These are phyloP conservation scores for Elongisporangium anandrum DNA, from an alignment of 352 stramenopile species.

Conservation along the genomic window DNA sequence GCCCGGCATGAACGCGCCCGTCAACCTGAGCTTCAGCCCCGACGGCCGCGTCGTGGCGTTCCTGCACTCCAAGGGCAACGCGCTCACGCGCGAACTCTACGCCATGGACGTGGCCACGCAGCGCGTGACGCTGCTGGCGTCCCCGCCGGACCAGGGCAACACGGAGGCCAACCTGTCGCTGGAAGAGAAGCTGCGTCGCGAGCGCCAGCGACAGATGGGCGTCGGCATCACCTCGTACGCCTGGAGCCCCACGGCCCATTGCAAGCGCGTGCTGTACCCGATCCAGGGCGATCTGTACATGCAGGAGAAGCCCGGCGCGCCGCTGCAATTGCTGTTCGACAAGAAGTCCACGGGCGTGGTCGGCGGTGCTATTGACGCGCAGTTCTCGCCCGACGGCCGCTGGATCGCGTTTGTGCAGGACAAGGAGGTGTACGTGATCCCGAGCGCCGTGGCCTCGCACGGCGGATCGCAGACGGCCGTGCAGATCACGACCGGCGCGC, in stretches of 20 bases:
- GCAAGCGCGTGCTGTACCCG: constrained; percentile 85
- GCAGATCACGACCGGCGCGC: constrained; percentile 75
- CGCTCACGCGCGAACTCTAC: constrained; percentile 84
- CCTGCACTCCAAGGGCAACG: constrained; percentile 76
- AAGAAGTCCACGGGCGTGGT: constrained; percentile 65
- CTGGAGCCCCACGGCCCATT: constrained; percentile 58
- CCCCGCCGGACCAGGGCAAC: constrained; percentile 69
- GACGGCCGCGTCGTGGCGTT: constrained; percentile 83
- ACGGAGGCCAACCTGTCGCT: constrained; percentile 85
- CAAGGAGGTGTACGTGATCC: constrained; percentile 92
- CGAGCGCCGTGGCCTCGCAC: constrained; percentile 31
- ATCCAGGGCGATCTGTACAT: constrained; percentile 93
- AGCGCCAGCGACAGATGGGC: constrained; percentile 88
- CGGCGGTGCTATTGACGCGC: constrained; percentile 90
- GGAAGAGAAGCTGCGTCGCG: constrained; percentile 89
- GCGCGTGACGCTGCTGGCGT: constrained; percentile 55
- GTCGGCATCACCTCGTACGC: constrained; percentile 92
- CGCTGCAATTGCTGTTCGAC: constrained; percentile 83
- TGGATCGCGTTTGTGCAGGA: constrained; percentile 94
- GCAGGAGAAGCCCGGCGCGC: constrained; percentile 79
- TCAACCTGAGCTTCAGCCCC: constrained; percentile 82
- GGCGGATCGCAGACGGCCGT: constrained; percentile 35
- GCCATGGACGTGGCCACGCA: constrained; percentile 62
- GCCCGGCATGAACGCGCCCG: constrained; percentile 74
- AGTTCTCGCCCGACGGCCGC: constrained; percentile 89